Conservation (phyloP, 2,329 filamentous ascomycete species). For the Aspergillus sp. region DNA sequence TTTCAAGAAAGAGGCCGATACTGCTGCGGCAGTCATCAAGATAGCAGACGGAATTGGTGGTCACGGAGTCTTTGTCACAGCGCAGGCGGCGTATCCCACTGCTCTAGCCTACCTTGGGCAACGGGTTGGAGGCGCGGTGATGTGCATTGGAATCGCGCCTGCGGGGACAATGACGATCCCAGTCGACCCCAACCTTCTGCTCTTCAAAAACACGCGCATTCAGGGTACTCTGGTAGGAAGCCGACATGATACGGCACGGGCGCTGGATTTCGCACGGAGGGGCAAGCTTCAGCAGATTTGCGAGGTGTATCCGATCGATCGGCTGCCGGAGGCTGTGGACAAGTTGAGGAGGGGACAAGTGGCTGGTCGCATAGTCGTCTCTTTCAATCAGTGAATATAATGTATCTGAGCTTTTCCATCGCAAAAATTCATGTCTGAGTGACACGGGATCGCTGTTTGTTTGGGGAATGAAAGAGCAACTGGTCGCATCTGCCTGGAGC, state of each 20-base stretch:
- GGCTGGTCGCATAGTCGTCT: constrained; percentile 57
- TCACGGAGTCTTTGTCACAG: constrained; percentile 51
- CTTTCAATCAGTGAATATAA: constrained; percentile 49
- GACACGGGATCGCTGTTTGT: no score
- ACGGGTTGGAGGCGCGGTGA: constrained; percentile 56
- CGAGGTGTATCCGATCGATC: constrained; percentile 53
- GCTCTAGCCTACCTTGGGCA: constrained; percentile 45
- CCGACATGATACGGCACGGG: constrained; percentile 40
- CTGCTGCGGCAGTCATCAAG: constrained; percentile 49
- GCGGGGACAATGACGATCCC: constrained; percentile 27
- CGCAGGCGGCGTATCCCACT: constrained; percentile 45
- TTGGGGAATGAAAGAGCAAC: not conserved
- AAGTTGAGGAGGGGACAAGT: constrained; percentile 56
- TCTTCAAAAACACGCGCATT: constrained; percentile 33
- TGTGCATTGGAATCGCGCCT: constrained; percentile 54
- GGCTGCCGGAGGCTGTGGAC: constrained; percentile 57
- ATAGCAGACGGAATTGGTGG: constrained; percentile 53
- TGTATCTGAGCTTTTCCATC: not conserved
- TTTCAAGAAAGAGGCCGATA: constrained; percentile 49
- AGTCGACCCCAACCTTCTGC: constrained; percentile 31
- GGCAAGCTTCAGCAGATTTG: constrained; percentile 56
- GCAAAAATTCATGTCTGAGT: no score
- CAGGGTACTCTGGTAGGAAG: constrained; percentile 37
- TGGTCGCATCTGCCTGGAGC: no score
- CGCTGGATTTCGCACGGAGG: constrained; percentile 51